A percentile compares a stretch with the other conserved stretches of the same genome.
phyloP scores from a whole-genome alignment of 192 early-diverging fungal genomes.

The Rhizoclosmatium globosum region DNA sequence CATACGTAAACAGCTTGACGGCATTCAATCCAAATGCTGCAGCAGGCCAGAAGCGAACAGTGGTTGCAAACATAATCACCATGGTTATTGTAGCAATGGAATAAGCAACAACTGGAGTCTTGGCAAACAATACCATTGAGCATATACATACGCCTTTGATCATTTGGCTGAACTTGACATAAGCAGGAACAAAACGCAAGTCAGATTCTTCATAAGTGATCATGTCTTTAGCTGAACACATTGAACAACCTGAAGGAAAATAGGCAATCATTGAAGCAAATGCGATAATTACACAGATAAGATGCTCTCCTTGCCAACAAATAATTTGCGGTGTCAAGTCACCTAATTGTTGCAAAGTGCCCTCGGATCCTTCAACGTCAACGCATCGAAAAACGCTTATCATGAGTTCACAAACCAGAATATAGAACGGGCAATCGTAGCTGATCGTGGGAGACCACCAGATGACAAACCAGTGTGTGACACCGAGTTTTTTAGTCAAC shows the following conservation, averaged over 20 bases:
- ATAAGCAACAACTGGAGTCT: not conserved
- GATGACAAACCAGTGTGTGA: not conserved
- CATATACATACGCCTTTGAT: not conserved
- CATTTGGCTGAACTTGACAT: slow-evolving; percentile 5
- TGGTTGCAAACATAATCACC: not conserved
- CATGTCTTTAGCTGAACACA: not conserved
- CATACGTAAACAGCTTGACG: not conserved
- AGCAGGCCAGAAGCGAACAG: not conserved
- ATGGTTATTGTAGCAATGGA: not conserved
- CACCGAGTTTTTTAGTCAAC: not conserved
- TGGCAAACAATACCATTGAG: slow-evolving; percentile 1
- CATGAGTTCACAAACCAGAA: slow-evolving; percentile 1
- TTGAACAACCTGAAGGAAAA: slow-evolving; percentile 5
- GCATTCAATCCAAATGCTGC: not conserved
- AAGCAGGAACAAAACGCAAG: not conserved
- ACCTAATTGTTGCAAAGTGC: not conserved
- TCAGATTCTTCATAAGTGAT: not conserved
- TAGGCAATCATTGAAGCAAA: slow-evolving; percentile 1
- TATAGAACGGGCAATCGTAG: slow-evolving; percentile 5
- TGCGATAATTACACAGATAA: not conserved
- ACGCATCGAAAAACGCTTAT: not conserved
- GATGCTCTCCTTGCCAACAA: slow-evolving; percentile 14
- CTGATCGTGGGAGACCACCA: slow-evolving; percentile 5
- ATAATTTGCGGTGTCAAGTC: not conserved
- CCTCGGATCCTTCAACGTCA: not conserved